Base-by-base conservation (phyloP, 2,329 filamentous ascomycete genomes). In the Plenodomus biglobosus region DNA sequence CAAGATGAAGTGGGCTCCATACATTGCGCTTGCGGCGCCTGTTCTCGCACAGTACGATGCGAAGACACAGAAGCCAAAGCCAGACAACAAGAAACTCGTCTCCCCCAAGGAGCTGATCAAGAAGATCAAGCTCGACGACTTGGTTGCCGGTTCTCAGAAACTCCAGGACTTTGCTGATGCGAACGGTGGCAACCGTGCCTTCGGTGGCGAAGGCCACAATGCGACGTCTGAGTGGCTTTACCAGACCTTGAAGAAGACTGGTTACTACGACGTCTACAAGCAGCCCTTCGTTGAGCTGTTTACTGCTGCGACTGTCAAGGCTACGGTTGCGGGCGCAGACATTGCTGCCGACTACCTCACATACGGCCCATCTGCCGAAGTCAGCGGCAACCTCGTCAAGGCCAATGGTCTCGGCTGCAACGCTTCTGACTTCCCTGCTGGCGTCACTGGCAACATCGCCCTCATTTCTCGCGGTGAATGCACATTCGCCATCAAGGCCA, bases 401-500 rank as follows among this genome's bases (percentile, higher is more conserved):
- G 82, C 86, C 8, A 69, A 73, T 8, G 84, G 85, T 61, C 69
- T 83, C 4, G 88, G 88, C 39, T 92, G 88, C 67, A 66, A 79
- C 15, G 71, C 75, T 4, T 53, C 55, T 4, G 85, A 90, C 69
- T 90, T 82, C 64, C 81, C 85, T 2, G 59, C 76, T 2, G 69
- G 73, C 1, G 73, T 85, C 4, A 67, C 75, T 37, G 85, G 83
- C 40, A 82, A 84, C 54, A 83, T 92, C 46, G 87, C 85, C 4
- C 76, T 91, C 30, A 78, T 91, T 56, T 75, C 78, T 35, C 83
- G 88, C 46, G 88, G 88, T 44, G 77, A 72, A 1, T 91, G 88
- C 65, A 55, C 83, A 13, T 91, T 91, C 59, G 84, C 83, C 17
- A 71, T 77, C 50, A 92, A 92, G 74, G 85, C 85, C 1, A 76